Base-by-base conservation (phyloP, 306 rosid genomes). In the Vigna hirtella region DNA sequence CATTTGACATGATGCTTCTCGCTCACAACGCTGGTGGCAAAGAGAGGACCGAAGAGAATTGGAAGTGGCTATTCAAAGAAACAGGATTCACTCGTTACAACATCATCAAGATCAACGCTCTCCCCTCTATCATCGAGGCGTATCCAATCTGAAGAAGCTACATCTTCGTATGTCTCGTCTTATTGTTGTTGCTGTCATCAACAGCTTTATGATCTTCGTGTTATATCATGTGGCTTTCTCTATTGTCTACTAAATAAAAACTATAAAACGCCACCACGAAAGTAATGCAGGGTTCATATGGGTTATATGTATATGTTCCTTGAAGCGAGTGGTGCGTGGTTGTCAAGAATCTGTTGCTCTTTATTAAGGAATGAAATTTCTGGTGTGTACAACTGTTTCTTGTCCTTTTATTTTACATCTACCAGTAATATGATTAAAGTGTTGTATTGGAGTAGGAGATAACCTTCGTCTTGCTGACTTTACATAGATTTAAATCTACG, bases 1-100 rank as follows among this genome's bases (percentile, higher is more conserved):
- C 67, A 3, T 87, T 89, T 9, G 97, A 92, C 77, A 82, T 88
- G 83, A 45, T 84, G 55, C 82, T 84, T 81, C 81, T 90, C n/a
- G 67, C 89, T 0, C 86, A 86, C 75, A 83, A 83, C 2, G 74
- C 87, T 16, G 89, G 87, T 15, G 89, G 87, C 0, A 86, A 77
- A 24, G 89, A 83, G 38, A 86, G 93, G 49, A 92, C 88, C 0
- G 92, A 87, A 53, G 65, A 68, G 48, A 84, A 92, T 2, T 90
- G 96, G 91, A 80, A 87, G 68, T 53, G 83, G 59, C 18, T 90
- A 0, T 59, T 92, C 2, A 78, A 57, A 12, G 81, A 79, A 48
- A 87, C 88, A 1, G 96, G 93, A 0, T 86, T 92, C 58, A 57
- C 81, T 42, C 90, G 84, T 9, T 77, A 86, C 78, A 89, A 69